Conservation (phyloP, 1,139 yeast species). For the Pichia sp. region DNA sequence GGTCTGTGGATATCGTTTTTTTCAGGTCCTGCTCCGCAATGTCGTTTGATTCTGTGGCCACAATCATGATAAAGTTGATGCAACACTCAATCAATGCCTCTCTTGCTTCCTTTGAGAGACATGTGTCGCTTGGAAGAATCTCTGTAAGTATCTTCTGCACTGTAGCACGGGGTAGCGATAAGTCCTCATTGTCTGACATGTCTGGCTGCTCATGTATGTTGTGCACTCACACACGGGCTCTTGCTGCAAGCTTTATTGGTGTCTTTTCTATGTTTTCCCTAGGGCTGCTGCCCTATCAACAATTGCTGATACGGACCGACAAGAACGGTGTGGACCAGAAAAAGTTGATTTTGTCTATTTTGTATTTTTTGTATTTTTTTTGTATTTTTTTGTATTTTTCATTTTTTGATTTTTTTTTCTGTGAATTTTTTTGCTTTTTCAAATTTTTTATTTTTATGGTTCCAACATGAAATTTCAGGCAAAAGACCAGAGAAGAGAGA, state of each 20-base stretch:
- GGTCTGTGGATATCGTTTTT: conserved; percentile 95
- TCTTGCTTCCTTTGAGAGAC: conserved; percentile 89
- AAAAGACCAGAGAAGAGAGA: not conserved
- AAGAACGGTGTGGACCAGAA: not conserved
- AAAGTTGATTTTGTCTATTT: not conserved
- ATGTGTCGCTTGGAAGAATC: conserved; percentile 78
- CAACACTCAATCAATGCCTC: conserved; percentile 96
- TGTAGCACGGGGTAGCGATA: conserved; percentile 56
- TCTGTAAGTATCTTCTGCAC: conserved; percentile 93
- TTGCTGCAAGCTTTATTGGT: not conserved
- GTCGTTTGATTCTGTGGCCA: conserved; percentile 90
- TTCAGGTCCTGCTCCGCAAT: conserved; percentile 95
- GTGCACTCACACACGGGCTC: not conserved
- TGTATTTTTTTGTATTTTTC: not conserved
- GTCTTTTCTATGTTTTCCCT: not conserved
- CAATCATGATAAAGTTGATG: conserved; percentile 90
- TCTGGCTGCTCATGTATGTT: conserved; percentile 31
- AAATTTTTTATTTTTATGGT: not conserved
- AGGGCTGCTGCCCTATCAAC: not conserved
- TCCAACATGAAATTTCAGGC: not conserved
- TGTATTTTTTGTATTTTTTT: conserved; percentile 3
- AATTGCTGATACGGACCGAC: not conserved
- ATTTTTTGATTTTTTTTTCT: not conserved
- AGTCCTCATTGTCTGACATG: conserved; percentile 27
- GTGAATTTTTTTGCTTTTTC: too few relatives aligned